phyloP scores from a whole-genome alignment of 495 filamentous ascomycete species.

The Neurospora sp. region DNA sequence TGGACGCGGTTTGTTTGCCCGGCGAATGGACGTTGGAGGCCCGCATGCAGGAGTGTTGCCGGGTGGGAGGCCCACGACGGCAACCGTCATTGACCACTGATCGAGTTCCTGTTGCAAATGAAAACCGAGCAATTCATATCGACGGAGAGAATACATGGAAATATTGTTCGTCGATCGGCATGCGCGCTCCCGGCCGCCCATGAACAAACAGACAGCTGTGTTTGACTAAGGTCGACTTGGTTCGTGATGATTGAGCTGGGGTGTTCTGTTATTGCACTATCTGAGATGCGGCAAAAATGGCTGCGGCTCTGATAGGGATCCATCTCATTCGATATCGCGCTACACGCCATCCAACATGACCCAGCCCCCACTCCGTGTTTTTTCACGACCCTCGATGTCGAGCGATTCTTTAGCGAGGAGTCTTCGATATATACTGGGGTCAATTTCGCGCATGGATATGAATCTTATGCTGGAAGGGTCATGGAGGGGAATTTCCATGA shows the following conservation, averaged over 20 bases:
- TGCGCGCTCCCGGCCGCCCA: neutral
- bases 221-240: neutral
- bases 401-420: too few species aligned
- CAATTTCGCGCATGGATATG: too few species aligned
- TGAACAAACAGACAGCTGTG: neutral
- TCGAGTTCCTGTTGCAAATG: neutral
- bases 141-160: neutral
- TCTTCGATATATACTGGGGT: too few species aligned
- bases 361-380: too few species aligned
- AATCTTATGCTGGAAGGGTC: too few species aligned
- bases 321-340: neutral
- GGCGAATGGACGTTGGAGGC: neutral
- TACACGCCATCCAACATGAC: too few species aligned
- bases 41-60: neutral
- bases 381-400: too few species aligned
- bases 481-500: too few species aligned
- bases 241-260: neutral
- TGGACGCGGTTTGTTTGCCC: neutral
- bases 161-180: neutral
- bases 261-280: neutral
- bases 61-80: neutral
- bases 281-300: accelerated
- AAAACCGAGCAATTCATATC: neutral
- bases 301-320: accelerated
- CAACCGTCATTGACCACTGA: neutral